Base-by-base conservation (phyloP, 495 filamentous ascomycete species). In the Bathelium albidoporum region DNA sequence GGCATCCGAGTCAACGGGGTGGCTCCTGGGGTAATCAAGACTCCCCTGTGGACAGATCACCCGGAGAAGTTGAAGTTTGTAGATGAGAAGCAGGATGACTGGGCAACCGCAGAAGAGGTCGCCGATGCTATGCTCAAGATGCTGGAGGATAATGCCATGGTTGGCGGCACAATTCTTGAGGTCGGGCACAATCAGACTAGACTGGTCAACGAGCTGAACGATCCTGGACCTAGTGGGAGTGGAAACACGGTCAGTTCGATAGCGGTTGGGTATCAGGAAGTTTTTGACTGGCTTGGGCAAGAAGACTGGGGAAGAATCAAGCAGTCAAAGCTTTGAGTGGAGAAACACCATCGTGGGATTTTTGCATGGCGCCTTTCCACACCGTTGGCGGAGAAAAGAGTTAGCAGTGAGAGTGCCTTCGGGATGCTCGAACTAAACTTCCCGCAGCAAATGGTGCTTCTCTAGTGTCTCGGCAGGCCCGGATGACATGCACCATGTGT, bases 1-100 rank as follows among this genome's bases (percentile, higher is more conserved):
- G 84, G 84, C 1, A 84, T 89, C 62, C 70, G 84, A 1, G 83
- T 89, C 22, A 85, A 81, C 36, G 85, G 80, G 1, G 85, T 89
- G 0, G 85, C 86, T 32, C 86, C 87, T 0, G 87, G 85, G 2
- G 70, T 87, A 0, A 84, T 88, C 65, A 84, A 83, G 67, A 89
- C 86, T 26, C 75, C 87, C 31, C 69, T 89, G 2, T 89, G 85
- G 85, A 85, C 81, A 0, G 84, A 88, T 0, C 76, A 87, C 66
- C 84, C 85, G 16, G 85, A 88, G 70, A 89, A 89, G 69, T 20
- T 85, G 60, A 75, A 76, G 63, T 78, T 85, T 70, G 63, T 87
- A 1, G 72, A 80, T 60, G 74, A 76, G 9, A 70, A 67, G 0
- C 64, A 69, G 24, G 85, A 86, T 68, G 74, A 72, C 60, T 89